Evolutionary conservation across 805 yeast genomes (phyloP).

Genomic region (Lachancea dasiensis): DNA sequence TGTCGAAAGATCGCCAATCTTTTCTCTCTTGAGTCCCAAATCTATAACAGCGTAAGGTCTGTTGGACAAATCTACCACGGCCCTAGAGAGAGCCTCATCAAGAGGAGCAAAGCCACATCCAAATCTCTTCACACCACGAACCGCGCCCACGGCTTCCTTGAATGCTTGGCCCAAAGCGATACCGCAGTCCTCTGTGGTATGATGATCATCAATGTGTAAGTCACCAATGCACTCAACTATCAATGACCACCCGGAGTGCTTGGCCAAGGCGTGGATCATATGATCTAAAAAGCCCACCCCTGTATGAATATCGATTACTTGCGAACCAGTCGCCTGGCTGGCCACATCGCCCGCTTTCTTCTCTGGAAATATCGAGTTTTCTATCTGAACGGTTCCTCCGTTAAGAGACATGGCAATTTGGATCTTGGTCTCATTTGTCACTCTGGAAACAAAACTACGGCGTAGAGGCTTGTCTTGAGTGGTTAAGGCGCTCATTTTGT

Average conservation of each 20-base stretch:
- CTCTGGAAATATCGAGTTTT: conserved; percentile 46
- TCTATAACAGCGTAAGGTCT: conserved; percentile 90
- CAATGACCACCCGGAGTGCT: conserved; percentile 94
- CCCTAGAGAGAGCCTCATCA: conserved; percentile 92
- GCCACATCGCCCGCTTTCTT: conserved; percentile 47
- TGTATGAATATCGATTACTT: conserved; percentile 73
- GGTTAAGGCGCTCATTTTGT: background rate
- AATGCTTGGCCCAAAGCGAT: conserved; percentile 88
- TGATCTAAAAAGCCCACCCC: conserved; percentile 96
- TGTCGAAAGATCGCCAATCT: conserved; percentile 82
- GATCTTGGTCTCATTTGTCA: conserved; percentile 91
- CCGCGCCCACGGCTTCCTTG: conserved; percentile 81
- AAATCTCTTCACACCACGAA: conserved; percentile 86
- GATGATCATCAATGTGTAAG: conserved; percentile 94
- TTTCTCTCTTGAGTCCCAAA: conserved; percentile 85
- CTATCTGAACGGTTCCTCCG: conserved; percentile 72
- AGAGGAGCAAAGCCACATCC: conserved; percentile 93
- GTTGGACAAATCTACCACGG: conserved; percentile 92
- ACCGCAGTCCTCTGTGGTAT: conserved; percentile 92
- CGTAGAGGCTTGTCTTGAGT: conserved; percentile 18
- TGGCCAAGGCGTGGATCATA: conserved; percentile 95
- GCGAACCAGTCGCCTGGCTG: conserved; percentile 61
- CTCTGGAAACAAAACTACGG: conserved; percentile 40
- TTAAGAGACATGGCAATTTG: conserved; percentile 78
- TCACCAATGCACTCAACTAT: conserved; percentile 90